Evolutionary conservation across 225 moss, liverwort and hornwort genomes (phyloP).

Genomic region (Bryum argenteum): DNA sequence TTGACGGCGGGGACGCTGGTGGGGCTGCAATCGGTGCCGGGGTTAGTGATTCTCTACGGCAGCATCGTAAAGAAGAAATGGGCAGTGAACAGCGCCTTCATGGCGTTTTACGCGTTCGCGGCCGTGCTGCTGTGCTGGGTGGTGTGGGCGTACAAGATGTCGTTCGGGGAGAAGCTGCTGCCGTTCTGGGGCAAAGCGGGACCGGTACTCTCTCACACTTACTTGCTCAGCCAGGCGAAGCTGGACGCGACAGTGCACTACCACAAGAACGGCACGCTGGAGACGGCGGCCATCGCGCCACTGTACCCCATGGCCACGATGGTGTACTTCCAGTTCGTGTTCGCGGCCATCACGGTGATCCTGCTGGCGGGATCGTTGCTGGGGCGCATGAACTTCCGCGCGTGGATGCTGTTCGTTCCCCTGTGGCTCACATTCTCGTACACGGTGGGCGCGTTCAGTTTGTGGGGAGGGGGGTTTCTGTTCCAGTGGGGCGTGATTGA

Average conservation of each 20-base stretch:
- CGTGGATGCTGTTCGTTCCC: slow-evolving; percentile 58
- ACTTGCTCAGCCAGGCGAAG: slow-evolving; percentile 28
- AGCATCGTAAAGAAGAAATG: slow-evolving; percentile 70
- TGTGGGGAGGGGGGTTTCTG: slow-evolving; percentile 54
- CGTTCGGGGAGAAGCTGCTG: slow-evolving; percentile 50
- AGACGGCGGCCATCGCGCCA: slow-evolving; percentile 25
- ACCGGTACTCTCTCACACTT: slow-evolving; percentile 26
- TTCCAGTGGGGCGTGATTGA: slow-evolving; percentile 60
- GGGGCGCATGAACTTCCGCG: slow-evolving; percentile 51
- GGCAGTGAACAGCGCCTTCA: slow-evolving; percentile 68
- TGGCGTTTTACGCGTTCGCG: slow-evolving; percentile 68
- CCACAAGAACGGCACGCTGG: slow-evolving; percentile 35
- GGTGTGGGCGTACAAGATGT: slow-evolving; percentile 63
- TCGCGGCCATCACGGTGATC: slow-evolving; percentile 52
- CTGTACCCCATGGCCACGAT: slow-evolving; percentile 46
- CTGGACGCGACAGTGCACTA: slow-evolving; percentile 39
- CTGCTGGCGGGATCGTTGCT: slow-evolving; percentile 50
- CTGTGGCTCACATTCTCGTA: slow-evolving; percentile 56
- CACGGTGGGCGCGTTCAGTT: slow-evolving; percentile 46
- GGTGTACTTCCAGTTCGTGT: slow-evolving; percentile 57
- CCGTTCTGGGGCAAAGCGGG: slow-evolving; percentile 59
- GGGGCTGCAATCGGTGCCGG: slow-evolving; percentile 54
- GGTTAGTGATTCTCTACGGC: slow-evolving; percentile 58
- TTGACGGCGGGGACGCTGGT: slow-evolving; percentile 51
- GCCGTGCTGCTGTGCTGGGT: slow-evolving; percentile 64